Percentiles rank a stretch among this genome's conserved stretches.
Conservation (phyloP, 352 stramenopile genomes). For the Phytopythium montanum region DNA sequence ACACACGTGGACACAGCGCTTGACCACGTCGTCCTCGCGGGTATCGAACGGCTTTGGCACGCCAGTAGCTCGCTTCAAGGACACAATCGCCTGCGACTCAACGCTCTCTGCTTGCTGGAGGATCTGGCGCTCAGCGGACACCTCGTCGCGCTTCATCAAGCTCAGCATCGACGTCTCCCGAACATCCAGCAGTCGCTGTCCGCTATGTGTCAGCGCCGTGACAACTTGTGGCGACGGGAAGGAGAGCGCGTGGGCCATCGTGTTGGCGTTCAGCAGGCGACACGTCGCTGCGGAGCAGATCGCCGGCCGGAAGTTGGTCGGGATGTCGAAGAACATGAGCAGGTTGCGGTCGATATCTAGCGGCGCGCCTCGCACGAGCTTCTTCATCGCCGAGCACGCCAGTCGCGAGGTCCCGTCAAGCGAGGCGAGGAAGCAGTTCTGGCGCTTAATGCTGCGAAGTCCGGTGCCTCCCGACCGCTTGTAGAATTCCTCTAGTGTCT, state of each 20-base stretch:
- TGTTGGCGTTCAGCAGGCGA: constrained; percentile 44
- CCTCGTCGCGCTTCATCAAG: constrained; percentile 20
- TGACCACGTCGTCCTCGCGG: constrained; percentile 70
- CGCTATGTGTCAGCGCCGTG: constrained; percentile 36
- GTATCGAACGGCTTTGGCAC: constrained; percentile 78
- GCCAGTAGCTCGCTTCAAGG: constrained; percentile 60
- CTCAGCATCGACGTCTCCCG: constrained; percentile 27
- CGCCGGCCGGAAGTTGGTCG: constrained; percentile 68
- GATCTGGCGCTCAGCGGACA: constrained; percentile 32
- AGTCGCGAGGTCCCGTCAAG: constrained; percentile 44
- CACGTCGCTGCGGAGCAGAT: constrained; percentile 55
- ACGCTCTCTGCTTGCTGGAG: constrained; percentile 48
- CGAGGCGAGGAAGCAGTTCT: constrained; percentile 30
- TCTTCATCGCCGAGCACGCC: constrained; percentile 72
- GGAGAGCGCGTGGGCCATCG: constrained; percentile 62
- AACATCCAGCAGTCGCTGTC: constrained; percentile 14
- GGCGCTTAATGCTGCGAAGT: constrained; percentile 14
- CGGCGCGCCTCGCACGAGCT: constrained; percentile 58
- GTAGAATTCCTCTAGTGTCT: constrained; percentile 54
- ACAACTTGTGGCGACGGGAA: constrained; percentile 71
- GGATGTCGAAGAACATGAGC: constrained; percentile 76
- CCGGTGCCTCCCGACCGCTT: constrained; percentile 25
- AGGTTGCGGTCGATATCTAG: constrained; percentile 68
- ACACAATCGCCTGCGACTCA: constrained; percentile 69
- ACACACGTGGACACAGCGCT: constrained; percentile 76